Conservation (phyloP, 768 basidiomycete genomes). For the Thelephora ganbajun region DNA sequence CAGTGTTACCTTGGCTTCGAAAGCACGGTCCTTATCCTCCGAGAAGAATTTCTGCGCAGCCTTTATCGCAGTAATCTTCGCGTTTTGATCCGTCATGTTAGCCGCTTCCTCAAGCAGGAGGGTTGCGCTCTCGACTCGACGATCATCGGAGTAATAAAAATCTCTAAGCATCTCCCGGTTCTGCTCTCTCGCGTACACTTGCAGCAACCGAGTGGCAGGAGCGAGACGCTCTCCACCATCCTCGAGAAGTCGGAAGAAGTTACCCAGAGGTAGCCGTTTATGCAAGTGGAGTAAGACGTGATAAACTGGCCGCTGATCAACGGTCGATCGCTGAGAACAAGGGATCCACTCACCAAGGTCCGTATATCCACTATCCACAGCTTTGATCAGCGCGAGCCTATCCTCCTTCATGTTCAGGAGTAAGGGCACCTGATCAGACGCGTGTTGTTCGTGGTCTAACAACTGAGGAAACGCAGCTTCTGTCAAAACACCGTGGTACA, state of each 20-base stretch:
- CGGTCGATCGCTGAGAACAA: not conserved
- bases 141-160: constrained; percentile 96
- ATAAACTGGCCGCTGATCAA: constrained; percentile 45
- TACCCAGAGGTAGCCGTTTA: constrained; percentile 69
- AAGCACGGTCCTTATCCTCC: constrained; percentile 82
- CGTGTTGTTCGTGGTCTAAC: constrained; percentile 79
- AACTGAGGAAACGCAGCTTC: constrained; percentile 30
- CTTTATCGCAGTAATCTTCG: constrained; percentile 60
- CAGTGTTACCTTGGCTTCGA: constrained; percentile 75
- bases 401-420: constrained; percentile 92
- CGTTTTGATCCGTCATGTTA: constrained; percentile 52
- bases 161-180: constrained; percentile 86
- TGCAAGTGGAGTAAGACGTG: constrained; percentile 84
- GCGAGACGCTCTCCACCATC: constrained; percentile 68
- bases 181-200: constrained; percentile 85
- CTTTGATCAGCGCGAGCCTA: constrained; percentile 71
- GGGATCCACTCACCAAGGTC: constrained; percentile 56
- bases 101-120: constrained; percentile 76
- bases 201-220: constrained; percentile 66
- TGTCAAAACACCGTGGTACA: not conserved
- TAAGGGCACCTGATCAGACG: constrained; percentile 90
- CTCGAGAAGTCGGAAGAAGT: constrained; percentile 90
- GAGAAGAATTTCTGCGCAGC: constrained; percentile 86
- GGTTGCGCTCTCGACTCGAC: constrained; percentile 87
- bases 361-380: constrained; percentile 89